Base-by-base conservation (phyloP, 2,329 filamentous ascomycete genomes). In the Hypoxylon rubiginosum region DNA sequence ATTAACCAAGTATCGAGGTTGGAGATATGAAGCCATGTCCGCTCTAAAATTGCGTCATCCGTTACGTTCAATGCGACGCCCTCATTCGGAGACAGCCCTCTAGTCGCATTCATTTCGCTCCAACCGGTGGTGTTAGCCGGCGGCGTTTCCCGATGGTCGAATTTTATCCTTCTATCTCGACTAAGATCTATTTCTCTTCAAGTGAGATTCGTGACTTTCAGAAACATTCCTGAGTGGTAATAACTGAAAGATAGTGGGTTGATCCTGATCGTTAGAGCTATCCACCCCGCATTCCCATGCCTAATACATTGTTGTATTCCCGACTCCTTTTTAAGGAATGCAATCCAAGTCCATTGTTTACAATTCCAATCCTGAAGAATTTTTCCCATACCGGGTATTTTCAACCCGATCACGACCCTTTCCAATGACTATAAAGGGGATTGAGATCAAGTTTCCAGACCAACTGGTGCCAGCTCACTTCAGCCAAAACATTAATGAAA, bases 41-140 rank as follows among this genome's bases (percentile, higher is more conserved):
- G 45, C 58, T 41, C 66, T 59, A 67, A 65, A 66, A 74, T 74
- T 67, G 71, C 72, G 72, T 73, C 64, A 73, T 74, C 51, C 58
- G 34, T 34, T 34, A 50, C 64, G 34, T 56, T 53, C 28, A 21
- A 50, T 62, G 45, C 58, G 43, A 64, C 64, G 30, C 52, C 30
- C 17, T 21, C 10, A 4, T 21, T 8, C n/a, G 39, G 17, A 43
- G 3, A 24, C 51, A n/a, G n/a, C n/a, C n/a, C n/a, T 21, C 10
- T 43, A 28, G 24, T 50, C 19, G 9, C 43, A 45, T 28, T 51
- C 26, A 24, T 30, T 17, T 4, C 8, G 15, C n/a, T 30, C 9
- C 10, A 48, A 19, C 9, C 43, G 10, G 2, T 34, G 10, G 3
- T 34, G 8, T 11, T 34, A 1, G 15, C 6, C 34, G 17, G 8